A percentile compares a stretch with the other conserved stretches of the same genome.
Conservation (phyloP, 345 rosid species). For the Boechera stricta region DNA sequence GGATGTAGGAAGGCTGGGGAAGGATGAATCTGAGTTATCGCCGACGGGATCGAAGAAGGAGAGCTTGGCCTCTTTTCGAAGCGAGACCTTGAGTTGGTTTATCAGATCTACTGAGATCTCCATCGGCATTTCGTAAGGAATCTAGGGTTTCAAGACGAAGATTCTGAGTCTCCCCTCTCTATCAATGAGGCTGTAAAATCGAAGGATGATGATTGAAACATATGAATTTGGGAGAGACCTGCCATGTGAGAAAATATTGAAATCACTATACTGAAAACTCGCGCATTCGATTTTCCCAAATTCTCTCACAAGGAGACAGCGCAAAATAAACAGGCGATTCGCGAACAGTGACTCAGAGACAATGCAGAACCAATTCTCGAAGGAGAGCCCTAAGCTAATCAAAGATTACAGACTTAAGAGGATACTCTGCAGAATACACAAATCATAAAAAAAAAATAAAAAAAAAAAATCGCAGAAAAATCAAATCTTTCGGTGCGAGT, state of each 20-base stretch:
- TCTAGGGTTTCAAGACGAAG: conserved; percentile 10
- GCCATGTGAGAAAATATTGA: too few species aligned
- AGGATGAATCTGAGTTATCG: conserved; percentile 33
- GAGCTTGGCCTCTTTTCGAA: conserved; percentile 65
- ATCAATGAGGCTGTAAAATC: too few species aligned
- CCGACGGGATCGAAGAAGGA: conserved; percentile 44
- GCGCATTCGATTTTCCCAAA: neutral
- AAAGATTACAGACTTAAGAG: conserved; percentile 13
- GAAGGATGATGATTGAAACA: too few species aligned
- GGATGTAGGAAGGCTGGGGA: conserved; percentile 51
- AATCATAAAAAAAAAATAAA: neutral
- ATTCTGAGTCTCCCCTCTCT: conserved; percentile 1
- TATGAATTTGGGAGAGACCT: too few species aligned
- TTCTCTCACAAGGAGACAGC: neutral
- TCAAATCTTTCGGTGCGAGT: neutral
- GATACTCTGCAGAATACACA: neutral
- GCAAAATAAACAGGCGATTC: neutral
- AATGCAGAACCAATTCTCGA: conserved; percentile 12
- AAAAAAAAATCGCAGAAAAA: neutral
- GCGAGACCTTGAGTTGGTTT: conserved; percentile 59
- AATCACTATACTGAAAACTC: neutral
- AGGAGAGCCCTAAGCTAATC: conserved; percentile 6
- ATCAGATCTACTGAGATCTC: conserved; percentile 67
- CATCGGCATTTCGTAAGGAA: conserved; percentile 54
- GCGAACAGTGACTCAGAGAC: conserved; percentile 1